These are phyloP conservation scores for Talaromyces proteolyticus DNA, from an alignment of 495 filamentous ascomycete species.

Conservation along the genomic window DNA sequence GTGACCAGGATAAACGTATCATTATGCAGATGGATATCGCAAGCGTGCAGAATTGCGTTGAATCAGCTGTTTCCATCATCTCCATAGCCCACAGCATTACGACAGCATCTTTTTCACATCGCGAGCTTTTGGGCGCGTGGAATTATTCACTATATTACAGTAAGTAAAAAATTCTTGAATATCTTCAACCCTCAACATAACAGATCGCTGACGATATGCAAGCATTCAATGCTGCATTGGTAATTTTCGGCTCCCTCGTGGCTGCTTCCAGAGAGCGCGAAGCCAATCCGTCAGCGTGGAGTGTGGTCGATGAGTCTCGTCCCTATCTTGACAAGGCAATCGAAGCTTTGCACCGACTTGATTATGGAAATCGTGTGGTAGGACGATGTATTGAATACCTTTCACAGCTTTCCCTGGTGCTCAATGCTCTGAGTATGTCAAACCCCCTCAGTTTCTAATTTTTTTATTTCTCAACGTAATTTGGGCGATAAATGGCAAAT, in stretches of 20 bases:
- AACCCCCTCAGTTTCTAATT: not conserved
- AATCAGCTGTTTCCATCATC: constrained; percentile 27
- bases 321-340: constrained; percentile 20
- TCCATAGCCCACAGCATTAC: constrained; percentile 26
- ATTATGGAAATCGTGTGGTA: constrained; percentile 29
- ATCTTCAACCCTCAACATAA: not conserved
- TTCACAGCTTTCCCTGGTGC: constrained; percentile 20
- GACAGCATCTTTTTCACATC: constrained; percentile 9
- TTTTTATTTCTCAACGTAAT: not conserved
- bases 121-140: constrained; percentile 32
- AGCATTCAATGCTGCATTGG: constrained; percentile 31
- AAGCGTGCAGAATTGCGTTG: constrained; percentile 27
- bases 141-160: constrained; percentile 31
- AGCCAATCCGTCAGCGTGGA: constrained; percentile 4
- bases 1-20: constrained; percentile 11
- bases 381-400: constrained; percentile 30
- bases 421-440: constrained; percentile 19
- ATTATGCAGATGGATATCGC: constrained; percentile 23
- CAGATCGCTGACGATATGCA: not conserved
- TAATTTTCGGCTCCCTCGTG: constrained; percentile 23
- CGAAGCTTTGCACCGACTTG: constrained; percentile 27
- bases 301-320: constrained; percentile 10
- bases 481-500: not conserved
- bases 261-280: constrained; percentile 10
- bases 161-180: not conserved